Evolutionary conservation across 2,329 filamentous ascomycete genomes (phyloP).

Genomic region (Arthrinium phaeospermum): DNA sequence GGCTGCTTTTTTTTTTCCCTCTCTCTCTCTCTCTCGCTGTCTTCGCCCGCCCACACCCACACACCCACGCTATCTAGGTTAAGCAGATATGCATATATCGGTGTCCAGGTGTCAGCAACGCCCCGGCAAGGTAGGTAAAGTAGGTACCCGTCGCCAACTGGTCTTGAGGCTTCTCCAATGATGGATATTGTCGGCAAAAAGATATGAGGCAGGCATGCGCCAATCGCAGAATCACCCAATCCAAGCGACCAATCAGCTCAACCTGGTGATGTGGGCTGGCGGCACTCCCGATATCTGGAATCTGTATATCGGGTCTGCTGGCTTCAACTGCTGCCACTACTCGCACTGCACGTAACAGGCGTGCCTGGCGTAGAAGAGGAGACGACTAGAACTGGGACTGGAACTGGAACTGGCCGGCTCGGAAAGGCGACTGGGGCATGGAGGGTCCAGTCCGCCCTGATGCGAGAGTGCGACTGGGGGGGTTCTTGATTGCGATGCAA

Average conservation of each 20-base stretch:
- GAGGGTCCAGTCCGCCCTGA: background rate
- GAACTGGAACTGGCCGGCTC: background rate
- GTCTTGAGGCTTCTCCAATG: background rate
- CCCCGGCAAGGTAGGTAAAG: background rate
- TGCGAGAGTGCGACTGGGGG: background rate
- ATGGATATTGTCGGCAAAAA: background rate
- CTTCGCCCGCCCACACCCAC: background rate
- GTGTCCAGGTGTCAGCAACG: background rate
- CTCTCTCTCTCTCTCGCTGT: background rate
- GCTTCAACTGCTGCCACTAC: background rate
- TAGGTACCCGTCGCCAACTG: background rate
- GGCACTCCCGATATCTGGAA: background rate
- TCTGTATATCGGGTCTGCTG: background rate
- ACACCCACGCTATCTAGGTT: background rate
- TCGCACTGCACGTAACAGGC: background rate
- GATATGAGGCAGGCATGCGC: background rate
- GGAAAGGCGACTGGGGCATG: background rate
- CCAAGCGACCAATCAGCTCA: background rate
- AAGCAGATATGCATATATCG: background rate
- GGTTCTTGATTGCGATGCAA: background rate
- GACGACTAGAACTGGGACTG: background rate
- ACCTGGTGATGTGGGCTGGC: background rate
- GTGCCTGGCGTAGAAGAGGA: background rate
- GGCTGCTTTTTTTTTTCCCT: background rate
- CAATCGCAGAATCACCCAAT: background rate